Percentiles rank a stretch among this genome's conserved stretches.
Evolutionary conservation across 495 filamentous ascomycete genomes (phyloP).

Genomic region (Cenococcum geophilum): DNA sequence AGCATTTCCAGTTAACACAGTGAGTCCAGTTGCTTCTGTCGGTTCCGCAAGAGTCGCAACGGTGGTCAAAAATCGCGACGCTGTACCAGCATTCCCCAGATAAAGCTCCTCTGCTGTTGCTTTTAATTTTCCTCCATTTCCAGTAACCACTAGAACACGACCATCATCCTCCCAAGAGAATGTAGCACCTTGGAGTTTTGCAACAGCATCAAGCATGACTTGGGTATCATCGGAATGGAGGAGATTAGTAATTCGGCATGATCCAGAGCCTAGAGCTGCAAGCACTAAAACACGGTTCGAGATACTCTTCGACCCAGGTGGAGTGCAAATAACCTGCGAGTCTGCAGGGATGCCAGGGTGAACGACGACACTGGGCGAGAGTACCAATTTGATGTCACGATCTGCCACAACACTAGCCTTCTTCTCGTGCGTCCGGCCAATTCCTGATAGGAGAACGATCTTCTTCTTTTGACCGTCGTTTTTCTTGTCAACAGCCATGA

Average conservation of each 20-base stretch:
- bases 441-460: slow-evolving; percentile 87
- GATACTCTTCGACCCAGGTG: slow-evolving; percentile 95
- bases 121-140: slow-evolving; percentile 77
- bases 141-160: slow-evolving; percentile 79
- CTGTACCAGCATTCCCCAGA: slow-evolving; percentile 93
- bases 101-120: slow-evolving; percentile 75
- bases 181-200: slow-evolving; percentile 75
- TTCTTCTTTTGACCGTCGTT: slow-evolving; percentile 95
- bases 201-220: slow-evolving; percentile 88
- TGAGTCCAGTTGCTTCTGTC: slow-evolving; percentile 52
- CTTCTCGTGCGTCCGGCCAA: slow-evolving; percentile 80
- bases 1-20: slow-evolving; percentile 84
- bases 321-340: slow-evolving; percentile 67
- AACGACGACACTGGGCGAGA: slow-evolving; percentile 74
- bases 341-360: slow-evolving; percentile 57
- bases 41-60: slow-evolving; percentile 79
- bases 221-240: slow-evolving; percentile 96
- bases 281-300: slow-evolving; percentile 92
- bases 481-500: slow-evolving; percentile 99
- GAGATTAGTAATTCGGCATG: slow-evolving; percentile 82
- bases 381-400: slow-evolving; percentile 71
- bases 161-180: slow-evolving; percentile 94
- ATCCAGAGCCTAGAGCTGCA: slow-evolving; percentile 82
- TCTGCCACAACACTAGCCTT: slow-evolving; percentile 86
- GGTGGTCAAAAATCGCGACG: slow-evolving; percentile 89